A percentile compares a stretch with the other conserved stretches of the same genome.
Evolutionary conservation across 2,329 filamentous ascomycete species (phyloP).

Genomic region (Raffaelea albimanens): DNA sequence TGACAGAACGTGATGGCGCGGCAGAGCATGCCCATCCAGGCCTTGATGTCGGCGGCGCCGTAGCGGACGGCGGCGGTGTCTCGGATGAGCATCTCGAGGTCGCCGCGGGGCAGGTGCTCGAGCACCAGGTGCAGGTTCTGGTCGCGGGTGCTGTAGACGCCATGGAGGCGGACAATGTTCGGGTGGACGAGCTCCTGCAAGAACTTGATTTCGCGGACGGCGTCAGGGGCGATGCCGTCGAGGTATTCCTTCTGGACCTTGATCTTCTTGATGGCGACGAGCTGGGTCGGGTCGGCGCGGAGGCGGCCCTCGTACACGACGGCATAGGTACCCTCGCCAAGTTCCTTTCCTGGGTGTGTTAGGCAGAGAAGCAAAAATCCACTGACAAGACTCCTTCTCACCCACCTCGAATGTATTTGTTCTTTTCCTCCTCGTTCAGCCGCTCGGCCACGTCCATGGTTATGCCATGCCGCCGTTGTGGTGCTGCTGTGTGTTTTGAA

Average conservation of each 20-base stretch:
- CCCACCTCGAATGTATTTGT: slow-evolving; percentile 62
- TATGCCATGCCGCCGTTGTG: slow-evolving; percentile 17
- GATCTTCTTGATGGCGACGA: slow-evolving; percentile 91
- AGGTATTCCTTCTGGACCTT: slow-evolving; percentile 78
- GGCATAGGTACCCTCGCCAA: slow-evolving; percentile 95
- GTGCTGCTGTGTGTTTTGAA: slow-evolving; percentile 7
- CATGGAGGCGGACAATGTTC: slow-evolving; percentile 87
- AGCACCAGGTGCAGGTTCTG: slow-evolving; percentile 95
- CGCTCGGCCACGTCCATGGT: slow-evolving; percentile 62
- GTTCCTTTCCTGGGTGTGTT: slow-evolving; percentile 58
- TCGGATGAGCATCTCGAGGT: slow-evolving; percentile 89
- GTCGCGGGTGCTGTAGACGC: slow-evolving; percentile 91
- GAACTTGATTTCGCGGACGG: slow-evolving; percentile 90
- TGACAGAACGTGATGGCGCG: slow-evolving; percentile 95
- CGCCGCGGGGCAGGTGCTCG: slow-evolving; percentile 86
- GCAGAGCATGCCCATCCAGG: slow-evolving; percentile 97
- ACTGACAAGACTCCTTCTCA: neutral
- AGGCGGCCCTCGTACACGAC: slow-evolving; percentile 87
- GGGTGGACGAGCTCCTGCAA: slow-evolving; percentile 89
- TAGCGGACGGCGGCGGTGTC: slow-evolving; percentile 72
- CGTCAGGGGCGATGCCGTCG: slow-evolving; percentile 89
- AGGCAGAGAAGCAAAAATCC: neutral
- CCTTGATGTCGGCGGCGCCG: slow-evolving; percentile 83
- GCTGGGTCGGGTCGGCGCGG: slow-evolving; percentile 57
- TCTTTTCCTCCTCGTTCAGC: slow-evolving; percentile 71